A percentile compares a stretch with the other conserved stretches of the same genome.
phyloP scores from a whole-genome alignment of 768 basidiomycete genomes.

The Phaeotremella fagi region DNA sequence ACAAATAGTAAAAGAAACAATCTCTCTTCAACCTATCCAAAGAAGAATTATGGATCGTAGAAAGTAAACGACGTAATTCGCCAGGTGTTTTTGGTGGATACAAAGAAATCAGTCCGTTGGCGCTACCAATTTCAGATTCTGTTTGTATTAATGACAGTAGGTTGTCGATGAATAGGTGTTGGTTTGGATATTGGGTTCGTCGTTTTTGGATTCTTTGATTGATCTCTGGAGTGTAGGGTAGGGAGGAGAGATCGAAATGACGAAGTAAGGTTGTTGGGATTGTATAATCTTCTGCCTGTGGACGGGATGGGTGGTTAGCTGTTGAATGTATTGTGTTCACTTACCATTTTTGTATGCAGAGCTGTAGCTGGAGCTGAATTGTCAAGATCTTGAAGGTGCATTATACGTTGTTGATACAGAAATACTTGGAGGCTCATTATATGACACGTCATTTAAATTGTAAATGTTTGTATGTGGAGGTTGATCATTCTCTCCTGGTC shows the following conservation, averaged over 20 bases:
- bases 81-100: conserved; percentile 38
- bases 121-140: conserved; percentile 24
- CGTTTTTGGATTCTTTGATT: conserved; percentile 7
- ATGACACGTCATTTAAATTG: not conserved
- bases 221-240: conserved; percentile 19
- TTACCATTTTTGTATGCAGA: too few species aligned
- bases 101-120: too few species aligned
- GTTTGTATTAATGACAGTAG: conserved; percentile 26
- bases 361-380: too few species aligned
- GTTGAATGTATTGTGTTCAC: too few species aligned
- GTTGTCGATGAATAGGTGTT: conserved; percentile 30
- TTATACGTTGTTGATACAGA: too few species aligned
- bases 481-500: not conserved
- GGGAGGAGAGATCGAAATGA: conserved; percentile 34
- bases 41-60: conserved; percentile 20
- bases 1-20: conserved; percentile 39
- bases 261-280: conserved; percentile 30
- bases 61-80: conserved; percentile 23
- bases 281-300: conserved; percentile 30
- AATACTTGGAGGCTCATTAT: too few species aligned
- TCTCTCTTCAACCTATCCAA: conserved; percentile 37
- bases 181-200: conserved; percentile 15
- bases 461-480: not conserved
- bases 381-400: too few species aligned
- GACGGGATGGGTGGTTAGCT: too few species aligned